Evolutionary conservation across 192 early-diverging fungal genomes (phyloP).

Genomic region (Dissophora ornata): DNA sequence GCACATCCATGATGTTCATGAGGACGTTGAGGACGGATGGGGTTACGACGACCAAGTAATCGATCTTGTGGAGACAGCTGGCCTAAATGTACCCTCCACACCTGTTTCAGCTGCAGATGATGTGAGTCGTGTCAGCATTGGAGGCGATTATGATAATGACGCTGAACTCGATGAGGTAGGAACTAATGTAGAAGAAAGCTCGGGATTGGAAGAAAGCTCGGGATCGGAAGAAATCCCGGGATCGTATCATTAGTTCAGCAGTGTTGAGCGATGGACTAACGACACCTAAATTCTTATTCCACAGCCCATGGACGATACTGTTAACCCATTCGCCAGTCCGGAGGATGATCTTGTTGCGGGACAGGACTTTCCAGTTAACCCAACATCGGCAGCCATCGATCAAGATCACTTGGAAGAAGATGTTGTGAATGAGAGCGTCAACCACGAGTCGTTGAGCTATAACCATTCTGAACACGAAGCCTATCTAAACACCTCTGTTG

Average conservation of each 20-base stretch:
- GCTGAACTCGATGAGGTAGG: neutral
- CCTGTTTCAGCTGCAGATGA: neutral
- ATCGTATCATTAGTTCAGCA: no score
- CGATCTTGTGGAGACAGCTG: slow-evolving; percentile 9
- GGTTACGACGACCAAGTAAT: slow-evolving; percentile 34
- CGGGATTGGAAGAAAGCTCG: no score
- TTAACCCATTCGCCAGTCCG: slow-evolving; percentile 6
- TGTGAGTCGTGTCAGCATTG: neutral
- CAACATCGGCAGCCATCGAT: neutral
- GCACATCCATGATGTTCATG: slow-evolving; percentile 8
- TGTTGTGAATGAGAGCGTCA: no score
- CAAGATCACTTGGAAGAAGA: neutral
- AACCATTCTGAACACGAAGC: neutral
- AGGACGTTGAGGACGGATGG: slow-evolving; percentile 33
- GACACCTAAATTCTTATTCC: no score
- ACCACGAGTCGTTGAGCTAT: neutral
- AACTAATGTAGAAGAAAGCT: no score
- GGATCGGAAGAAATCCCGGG: no score
- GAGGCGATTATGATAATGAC: neutral
- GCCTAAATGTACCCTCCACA: neutral
- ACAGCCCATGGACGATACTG: neutral
- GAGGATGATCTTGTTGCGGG: slow-evolving; percentile 3
- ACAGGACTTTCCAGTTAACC: neutral
- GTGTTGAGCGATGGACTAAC: no score
- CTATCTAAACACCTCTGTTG: no score